These are phyloP conservation scores for Parastagonospora nodorum DNA, from an alignment of 2,329 filamentous ascomycete species.

Conservation along the genomic window DNA sequence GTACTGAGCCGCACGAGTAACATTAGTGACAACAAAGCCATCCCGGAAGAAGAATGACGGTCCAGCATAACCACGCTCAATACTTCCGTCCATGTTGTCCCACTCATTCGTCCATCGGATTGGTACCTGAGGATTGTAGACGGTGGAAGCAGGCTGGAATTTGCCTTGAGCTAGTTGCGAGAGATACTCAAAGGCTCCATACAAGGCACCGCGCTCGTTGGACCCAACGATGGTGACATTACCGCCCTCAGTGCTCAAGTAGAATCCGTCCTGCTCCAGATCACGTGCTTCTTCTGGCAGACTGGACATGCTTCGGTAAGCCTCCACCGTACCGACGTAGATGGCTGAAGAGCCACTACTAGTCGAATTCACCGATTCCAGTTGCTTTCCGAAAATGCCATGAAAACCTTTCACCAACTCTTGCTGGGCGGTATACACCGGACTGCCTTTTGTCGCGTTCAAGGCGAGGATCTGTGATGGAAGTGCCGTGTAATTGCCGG, in stretches of 20 bases:
- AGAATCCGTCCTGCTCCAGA: constrained; percentile 65
- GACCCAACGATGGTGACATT: constrained; percentile 65
- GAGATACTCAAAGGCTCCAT: constrained; percentile 72
- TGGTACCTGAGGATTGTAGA: constrained; percentile 62
- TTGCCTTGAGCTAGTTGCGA: constrained; percentile 67
- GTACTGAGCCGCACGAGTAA: constrained; percentile 65
- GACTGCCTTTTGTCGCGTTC: constrained; percentile 60
- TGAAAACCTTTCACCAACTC: constrained; percentile 64
- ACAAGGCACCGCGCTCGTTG: constrained; percentile 70
- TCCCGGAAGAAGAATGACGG: constrained; percentile 70
- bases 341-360: constrained; percentile 42
- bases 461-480: constrained; percentile 59
- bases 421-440: constrained; percentile 63
- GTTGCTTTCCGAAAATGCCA: constrained; percentile 60
- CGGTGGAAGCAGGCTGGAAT: constrained; percentile 53
- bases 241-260: constrained; percentile 56
- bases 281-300: constrained; percentile 40
- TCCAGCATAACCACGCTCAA: constrained; percentile 72
- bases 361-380: constrained; percentile 42
- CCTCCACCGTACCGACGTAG: constrained; percentile 56
- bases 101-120: constrained; percentile 75
- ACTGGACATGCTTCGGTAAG: constrained; percentile 48
- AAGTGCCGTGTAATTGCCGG: constrained; percentile 47
- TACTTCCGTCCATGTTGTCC: constrained; percentile 71
- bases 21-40: constrained; percentile 61